Conservation (phyloP, 2,329 filamentous ascomycete genomes). For the Trichophyton simii region DNA sequence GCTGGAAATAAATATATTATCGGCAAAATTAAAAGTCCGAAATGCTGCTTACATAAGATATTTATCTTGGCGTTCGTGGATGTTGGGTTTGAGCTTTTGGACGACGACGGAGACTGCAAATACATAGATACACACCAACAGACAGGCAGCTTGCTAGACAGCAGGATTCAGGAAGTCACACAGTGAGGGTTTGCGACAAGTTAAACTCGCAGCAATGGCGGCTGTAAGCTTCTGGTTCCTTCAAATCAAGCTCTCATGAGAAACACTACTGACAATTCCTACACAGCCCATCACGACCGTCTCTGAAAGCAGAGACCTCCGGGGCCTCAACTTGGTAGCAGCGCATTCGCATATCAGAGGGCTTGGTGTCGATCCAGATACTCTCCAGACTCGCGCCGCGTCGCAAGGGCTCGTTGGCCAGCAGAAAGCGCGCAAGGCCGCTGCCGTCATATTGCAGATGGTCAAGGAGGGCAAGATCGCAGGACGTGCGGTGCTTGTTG, state of each 20-base stretch:
- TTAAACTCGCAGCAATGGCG: conserved; percentile 20
- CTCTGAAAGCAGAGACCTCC: conserved; percentile 89
- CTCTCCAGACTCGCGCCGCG: conserved; percentile 68
- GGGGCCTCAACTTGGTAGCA: conserved; percentile 91
- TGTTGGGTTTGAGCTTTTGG: neutral
- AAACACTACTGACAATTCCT: neutral
- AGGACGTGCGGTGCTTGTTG: conserved; percentile 84
- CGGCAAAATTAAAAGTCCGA: neutral
- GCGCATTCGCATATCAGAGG: conserved; percentile 97
- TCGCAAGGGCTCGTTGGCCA: conserved; percentile 94
- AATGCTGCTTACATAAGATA: no score
- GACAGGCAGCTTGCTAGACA: neutral
- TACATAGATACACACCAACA: neutral
- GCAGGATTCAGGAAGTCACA: neutral
- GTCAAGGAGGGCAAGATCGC: conserved; percentile 98
- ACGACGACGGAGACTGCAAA: neutral
- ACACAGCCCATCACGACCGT: conserved; percentile 60
- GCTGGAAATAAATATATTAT: neutral
- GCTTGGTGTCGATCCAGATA: conserved; percentile 82
- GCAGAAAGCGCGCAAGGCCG: conserved; percentile 90
- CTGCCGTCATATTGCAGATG: conserved; percentile 94
- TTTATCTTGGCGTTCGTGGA: no score
- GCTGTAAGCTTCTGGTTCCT: conserved; percentile 20
- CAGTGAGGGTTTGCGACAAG: neutral
- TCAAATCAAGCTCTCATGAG: neutral